Evolutionary conservation across 805 yeast genomes (phyloP).

Genomic region (Myxozyma nipponensis): DNA sequence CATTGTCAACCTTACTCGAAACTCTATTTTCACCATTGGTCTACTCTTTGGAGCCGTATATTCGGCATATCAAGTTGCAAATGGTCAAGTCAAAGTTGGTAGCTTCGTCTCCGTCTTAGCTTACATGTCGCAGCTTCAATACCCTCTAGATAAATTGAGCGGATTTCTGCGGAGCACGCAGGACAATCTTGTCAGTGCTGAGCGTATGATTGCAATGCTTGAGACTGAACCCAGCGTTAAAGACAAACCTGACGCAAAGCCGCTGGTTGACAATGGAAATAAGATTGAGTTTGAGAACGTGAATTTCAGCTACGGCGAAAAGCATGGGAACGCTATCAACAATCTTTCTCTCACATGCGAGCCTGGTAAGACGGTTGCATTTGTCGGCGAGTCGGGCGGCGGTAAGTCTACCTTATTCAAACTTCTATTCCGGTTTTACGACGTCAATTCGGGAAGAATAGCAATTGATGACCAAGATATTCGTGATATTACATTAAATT

Average conservation of each 20-base stretch:
- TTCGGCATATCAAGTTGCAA: conserved; percentile 20
- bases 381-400: conserved; percentile 94
- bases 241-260: conserved; percentile 11
- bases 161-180: conserved; percentile 17
- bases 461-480: conserved; percentile 62
- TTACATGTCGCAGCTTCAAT: conserved; percentile 24
- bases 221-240: conserved; percentile 18
- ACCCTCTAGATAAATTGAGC: conserved; percentile 23
- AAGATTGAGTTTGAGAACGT: conserved; percentile 58
- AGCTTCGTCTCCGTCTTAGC: conserved; percentile 22
- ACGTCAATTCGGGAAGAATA: conserved; percentile 63
- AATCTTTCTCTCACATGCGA: conserved; percentile 55
- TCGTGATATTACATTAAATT: conserved; percentile 61
- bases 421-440: conserved; percentile 75
- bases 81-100: conserved; percentile 19
- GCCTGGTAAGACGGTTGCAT: conserved; percentile 83
- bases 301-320: conserved; percentile 65
- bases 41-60: conserved; percentile 15
- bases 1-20: conserved; percentile 15
- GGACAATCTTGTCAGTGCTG: conserved; percentile 24
- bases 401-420: conserved; percentile 89
- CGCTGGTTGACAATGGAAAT: conserved; percentile 5
- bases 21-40: conserved; percentile 18
- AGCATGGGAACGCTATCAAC: conserved; percentile 54
- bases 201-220: conserved; percentile 16